Evolutionary conservation across 495 filamentous ascomycete species (phyloP), one percentile per base, ranked within the genome.

Genomic region (Lasiosphaeris hirsuta): DNA sequence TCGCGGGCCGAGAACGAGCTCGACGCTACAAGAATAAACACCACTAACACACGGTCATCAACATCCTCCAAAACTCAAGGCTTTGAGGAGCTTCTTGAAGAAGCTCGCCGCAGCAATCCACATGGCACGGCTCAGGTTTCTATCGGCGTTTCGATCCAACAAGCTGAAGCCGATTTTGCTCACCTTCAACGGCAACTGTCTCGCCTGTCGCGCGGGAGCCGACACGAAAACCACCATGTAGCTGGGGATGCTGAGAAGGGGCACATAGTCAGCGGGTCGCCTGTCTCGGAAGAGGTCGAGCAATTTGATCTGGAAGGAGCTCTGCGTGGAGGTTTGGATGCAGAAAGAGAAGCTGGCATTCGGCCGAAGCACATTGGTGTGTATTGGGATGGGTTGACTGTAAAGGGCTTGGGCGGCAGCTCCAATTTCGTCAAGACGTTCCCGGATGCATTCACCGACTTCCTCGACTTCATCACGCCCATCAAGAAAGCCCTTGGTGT

Each of bases 401-500:
- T 94, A 34, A 85, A 83, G 64, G 90, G 90, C 15, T 82, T 89
- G 50, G 88, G 89, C 10, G 89, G 89, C 10, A 77, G 81, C 34
- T 87, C 86, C 64, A 91, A 88, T 64, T 88, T 81, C 53, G 88
- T 93, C 51, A 84, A 86, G 54, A 94, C 90, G 1, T 95, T 94
- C 64, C 90, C 90, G 0, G 86, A 90, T 66, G 87, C 89, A 7
- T 86, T 96, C 38, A 72, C 86, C 49, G 81, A 84, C 51, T 94
- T 94, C 62, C 83, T 92, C 73, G 87, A 91, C 63, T 70, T 86
- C 48, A 78, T 84, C 53, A 83, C 80, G 3, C 86, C 84, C 3
- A 56, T 80, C 49, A 79, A 76, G 74, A 70, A 72, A 11, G 51
- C 87, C n/a, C 68, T 90, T 0, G 84, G 85, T 0, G 67, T 80